These are phyloP conservation scores for Cyclostephanos tholiformis DNA, from an alignment of 108 stramenopile genomes.

Conservation along the genomic window DNA sequence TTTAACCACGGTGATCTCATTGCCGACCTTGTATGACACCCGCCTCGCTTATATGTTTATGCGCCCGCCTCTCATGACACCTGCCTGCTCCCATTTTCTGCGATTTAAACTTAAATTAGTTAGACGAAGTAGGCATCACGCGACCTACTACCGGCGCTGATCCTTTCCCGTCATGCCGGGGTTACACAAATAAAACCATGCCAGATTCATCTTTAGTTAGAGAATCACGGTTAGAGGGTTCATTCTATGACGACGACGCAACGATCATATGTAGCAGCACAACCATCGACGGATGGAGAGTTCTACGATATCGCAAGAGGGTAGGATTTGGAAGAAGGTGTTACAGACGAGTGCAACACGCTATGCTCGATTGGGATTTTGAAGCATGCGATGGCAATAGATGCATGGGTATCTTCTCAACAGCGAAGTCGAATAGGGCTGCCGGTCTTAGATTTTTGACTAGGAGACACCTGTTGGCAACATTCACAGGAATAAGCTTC, in stretches of 20 bases:
- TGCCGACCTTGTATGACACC: not conserved
- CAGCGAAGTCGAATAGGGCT: not conserved
- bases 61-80: not conserved
- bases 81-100: not conserved
- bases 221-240: not conserved
- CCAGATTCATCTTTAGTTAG: not conserved
- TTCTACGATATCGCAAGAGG: slow-evolving; percentile 28
- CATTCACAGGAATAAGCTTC: slow-evolving; percentile 31
- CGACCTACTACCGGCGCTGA: not conserved
- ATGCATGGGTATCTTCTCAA: slow-evolving; percentile 27
- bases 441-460: not conserved
- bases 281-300: slow-evolving; percentile 38
- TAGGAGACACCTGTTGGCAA: slow-evolving; percentile 22
- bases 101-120: not conserved
- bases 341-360: slow-evolving; percentile 27
- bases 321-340: slow-evolving; percentile 29
- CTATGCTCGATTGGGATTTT: slow-evolving; percentile 35
- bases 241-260: not conserved
- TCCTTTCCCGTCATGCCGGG: slow-evolving; percentile 10
- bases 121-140: slow-evolving; percentile 33
- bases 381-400: slow-evolving; percentile 22
- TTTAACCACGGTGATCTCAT: slow-evolving; percentile 18
- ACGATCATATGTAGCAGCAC: slow-evolving; percentile 4
- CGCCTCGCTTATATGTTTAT: not conserved
- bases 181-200: slow-evolving; percentile 1